Evolutionary conservation across 768 basidiomycete genomes (phyloP).

Genomic region (Stropharia rugosoannulata): DNA sequence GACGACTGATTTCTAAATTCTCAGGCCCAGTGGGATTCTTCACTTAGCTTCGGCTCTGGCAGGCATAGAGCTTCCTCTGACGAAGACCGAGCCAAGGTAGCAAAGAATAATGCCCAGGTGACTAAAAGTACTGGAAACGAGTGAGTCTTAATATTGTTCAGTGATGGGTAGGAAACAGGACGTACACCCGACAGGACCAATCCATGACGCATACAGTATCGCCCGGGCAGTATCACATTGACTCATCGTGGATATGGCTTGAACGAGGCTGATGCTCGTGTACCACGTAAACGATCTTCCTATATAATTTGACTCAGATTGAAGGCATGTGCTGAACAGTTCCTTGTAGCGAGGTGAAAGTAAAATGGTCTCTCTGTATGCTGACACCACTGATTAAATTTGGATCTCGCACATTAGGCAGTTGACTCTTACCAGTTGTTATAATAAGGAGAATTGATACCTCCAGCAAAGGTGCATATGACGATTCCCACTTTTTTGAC

Average conservation of each 20-base stretch:
- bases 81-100: not conserved
- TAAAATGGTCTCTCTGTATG: not conserved
- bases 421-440: not conserved
- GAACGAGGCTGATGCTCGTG: not conserved
- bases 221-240: not conserved
- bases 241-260: not conserved
- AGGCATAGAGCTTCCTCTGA: not conserved
- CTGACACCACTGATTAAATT: too few relatives aligned
- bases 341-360: not conserved
- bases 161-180: not conserved
- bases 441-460: not conserved
- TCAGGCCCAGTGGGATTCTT: too few relatives aligned
- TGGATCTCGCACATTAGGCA: too few relatives aligned
- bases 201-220: not conserved
- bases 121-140: not conserved
- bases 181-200: conserved; percentile 4
- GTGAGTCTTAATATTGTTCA: not conserved
- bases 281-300: not conserved
- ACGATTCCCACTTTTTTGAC: not conserved
- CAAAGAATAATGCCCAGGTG: not conserved
- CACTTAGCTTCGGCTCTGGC: not conserved
- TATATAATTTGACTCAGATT: not conserved
- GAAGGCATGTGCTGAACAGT: not conserved
- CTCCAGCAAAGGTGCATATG: not conserved
- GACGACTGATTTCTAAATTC: too few relatives aligned